Conservation (phyloP, 78 protist species). For the Dictyostelium discoideum region dicty_2.7 NC_007091.3:789501-790000, state of each 20-base stretch:
- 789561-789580: constrained; percentile 63
- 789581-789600: constrained; percentile 82
- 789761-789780: constrained; percentile 46
- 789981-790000: constrained; percentile 86
- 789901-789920: constrained; percentile 36
- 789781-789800: constrained; percentile 59
- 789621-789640: constrained; percentile 91
- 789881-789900: constrained; percentile 75
- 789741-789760: constrained; percentile 84
- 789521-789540: constrained; percentile 72
- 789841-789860: constrained; percentile 85
- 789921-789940: constrained; percentile 55
- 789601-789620: constrained; percentile 85
- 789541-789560: constrained; percentile 71
- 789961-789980: constrained; percentile 81
- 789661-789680: constrained; percentile 66
- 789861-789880: constrained; percentile 74
- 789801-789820: constrained; percentile 75
- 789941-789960: constrained; percentile 84
- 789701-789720: constrained; percentile 33
- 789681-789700: constrained; percentile 81
- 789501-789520: constrained; percentile 71
- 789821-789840: constrained; percentile 89
- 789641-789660: constrained; percentile 83
- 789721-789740: constrained; percentile 19